Base-by-base conservation (phyloP, 768 basidiomycete species). In the Lactifluus hygrophoroides region DNA sequence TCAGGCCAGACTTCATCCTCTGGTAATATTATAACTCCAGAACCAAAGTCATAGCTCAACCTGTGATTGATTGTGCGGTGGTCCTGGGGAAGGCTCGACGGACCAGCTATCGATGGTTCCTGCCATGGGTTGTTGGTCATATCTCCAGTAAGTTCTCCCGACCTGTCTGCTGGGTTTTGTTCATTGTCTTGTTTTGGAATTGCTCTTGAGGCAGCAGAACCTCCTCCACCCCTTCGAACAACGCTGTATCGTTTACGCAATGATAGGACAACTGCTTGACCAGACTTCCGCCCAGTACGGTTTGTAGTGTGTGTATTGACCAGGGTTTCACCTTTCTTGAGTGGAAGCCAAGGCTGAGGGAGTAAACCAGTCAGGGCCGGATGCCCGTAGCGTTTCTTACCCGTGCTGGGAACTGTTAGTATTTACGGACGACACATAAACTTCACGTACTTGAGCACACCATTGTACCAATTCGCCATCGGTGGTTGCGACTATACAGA, bases 321-420 rank as follows among this genome's bases (percentile, higher is more conserved):
- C 2, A 88, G 77, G 0, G 80, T 80, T 66, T 92, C 87, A 0
- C 84, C 87, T 67, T 85, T 90, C 74, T 90, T 91, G 51, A 93
- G 73, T 1, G 94, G 94, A 3, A 97, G 79, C 95, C 95, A 98
- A 0, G 95, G 94, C 57, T 87, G 84, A 2, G 95, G 95, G 0
- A 98, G 80, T 4, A 89, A 81, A 2, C 95, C 95, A n/a, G 87
- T 91, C 21, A 98, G 78, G 1, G 93, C 95, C 3, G 95, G 95
- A 69, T 97, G 95, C 0, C 90, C 94, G 65, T 97, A 98, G 42
- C 94, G 84, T 50, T 90, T 77, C 70, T 94, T 92, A 10, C 93
- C 93, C n/a, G 94, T 96, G 69, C 90, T 93, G 61, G 34, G 38
- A 43, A 28, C 42, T 25, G 51, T 61, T 35, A 27, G 28, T 40